Percentiles rank a stretch among this genome's conserved stretches.
Conservation (phyloP, 371 early-diverging fungal genomes). For the Circinella umbellata region DNA sequence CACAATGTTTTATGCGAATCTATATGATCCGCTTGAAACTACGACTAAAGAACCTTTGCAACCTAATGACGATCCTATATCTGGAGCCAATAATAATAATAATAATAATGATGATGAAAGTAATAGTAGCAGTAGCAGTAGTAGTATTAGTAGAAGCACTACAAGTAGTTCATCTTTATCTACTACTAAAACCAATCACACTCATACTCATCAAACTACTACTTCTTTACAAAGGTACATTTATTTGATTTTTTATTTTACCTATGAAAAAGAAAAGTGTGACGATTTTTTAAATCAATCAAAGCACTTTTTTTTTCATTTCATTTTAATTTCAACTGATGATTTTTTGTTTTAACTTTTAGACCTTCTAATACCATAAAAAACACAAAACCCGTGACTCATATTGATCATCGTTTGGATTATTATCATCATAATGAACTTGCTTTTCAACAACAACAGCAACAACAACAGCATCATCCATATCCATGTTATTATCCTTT, state of each 20-base stretch:
- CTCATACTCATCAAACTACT: not conserved
- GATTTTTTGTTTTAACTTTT: not conserved
- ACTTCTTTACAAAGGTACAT: slow-evolving; percentile 7
- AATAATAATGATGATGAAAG: not conserved
- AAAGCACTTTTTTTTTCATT: too few relatives aligned
- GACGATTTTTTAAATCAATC: too few relatives aligned
- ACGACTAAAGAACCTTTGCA: slow-evolving; percentile 6
- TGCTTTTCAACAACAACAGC: too few relatives aligned
- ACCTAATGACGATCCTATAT: slow-evolving; percentile 1
- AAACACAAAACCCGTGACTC: not conserved
- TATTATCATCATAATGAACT: too few relatives aligned
- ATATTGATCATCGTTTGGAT: too few relatives aligned
- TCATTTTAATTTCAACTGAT: not conserved
- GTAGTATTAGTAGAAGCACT: not conserved
- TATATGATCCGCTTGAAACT: slow-evolving; percentile 8
- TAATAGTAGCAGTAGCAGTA: not conserved
- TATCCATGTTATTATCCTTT: slow-evolving; percentile 5
- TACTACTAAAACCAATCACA: not conserved
- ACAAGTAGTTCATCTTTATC: not conserved
- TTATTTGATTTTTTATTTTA: too few relatives aligned
- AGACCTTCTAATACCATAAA: not conserved
- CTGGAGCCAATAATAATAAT: not conserved
- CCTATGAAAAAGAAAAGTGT: not conserved
- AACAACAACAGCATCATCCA: not conserved
- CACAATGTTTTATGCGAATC: slow-evolving; percentile 2